Evolutionary conservation across 768 basidiomycete species (phyloP).

Genomic region (Hygrocybe coccinea): DNA sequence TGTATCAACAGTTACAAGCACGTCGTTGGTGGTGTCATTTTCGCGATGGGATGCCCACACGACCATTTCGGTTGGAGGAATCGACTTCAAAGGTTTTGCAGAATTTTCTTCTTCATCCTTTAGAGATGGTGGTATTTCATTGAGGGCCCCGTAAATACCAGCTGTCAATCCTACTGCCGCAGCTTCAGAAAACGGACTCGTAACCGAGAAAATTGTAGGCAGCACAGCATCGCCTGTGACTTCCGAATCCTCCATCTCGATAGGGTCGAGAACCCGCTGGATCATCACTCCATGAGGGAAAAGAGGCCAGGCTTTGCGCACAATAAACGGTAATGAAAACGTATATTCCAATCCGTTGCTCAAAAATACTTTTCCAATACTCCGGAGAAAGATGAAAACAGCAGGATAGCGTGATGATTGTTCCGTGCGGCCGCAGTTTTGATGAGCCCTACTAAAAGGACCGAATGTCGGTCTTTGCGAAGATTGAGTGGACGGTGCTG

Average conservation of each 20-base stretch:
- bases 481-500: constrained; percentile 17
- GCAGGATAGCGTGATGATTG: constrained; percentile 44
- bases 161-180: constrained; percentile 63
- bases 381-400: constrained; percentile 74
- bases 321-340: constrained; percentile 76
- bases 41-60: constrained; percentile 52
- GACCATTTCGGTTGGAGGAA: constrained; percentile 62
- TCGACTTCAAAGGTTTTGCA: constrained; percentile 46
- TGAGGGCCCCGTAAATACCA: constrained; percentile 50
- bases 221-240: constrained; percentile 60
- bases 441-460: constrained; percentile 45
- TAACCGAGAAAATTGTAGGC: constrained; percentile 79
- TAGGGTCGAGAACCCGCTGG: constrained; percentile 64
- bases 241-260: constrained; percentile 62
- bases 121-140: constrained; percentile 33
- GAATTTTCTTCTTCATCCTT: constrained; percentile 53
- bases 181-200: constrained; percentile 71
- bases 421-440: constrained; percentile 36
- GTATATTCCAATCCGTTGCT: constrained; percentile 70
- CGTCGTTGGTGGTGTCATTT: constrained; percentile 39
- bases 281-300: constrained; percentile 76
- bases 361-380: constrained; percentile 66
- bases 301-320: constrained; percentile 73
- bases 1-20: constrained; percentile 56
- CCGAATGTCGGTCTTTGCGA: constrained; percentile 47